These are phyloP conservation scores for Cladochytrium replicatum DNA, from an alignment of 192 early-diverging fungal species.

Conservation along the genomic window DNA sequence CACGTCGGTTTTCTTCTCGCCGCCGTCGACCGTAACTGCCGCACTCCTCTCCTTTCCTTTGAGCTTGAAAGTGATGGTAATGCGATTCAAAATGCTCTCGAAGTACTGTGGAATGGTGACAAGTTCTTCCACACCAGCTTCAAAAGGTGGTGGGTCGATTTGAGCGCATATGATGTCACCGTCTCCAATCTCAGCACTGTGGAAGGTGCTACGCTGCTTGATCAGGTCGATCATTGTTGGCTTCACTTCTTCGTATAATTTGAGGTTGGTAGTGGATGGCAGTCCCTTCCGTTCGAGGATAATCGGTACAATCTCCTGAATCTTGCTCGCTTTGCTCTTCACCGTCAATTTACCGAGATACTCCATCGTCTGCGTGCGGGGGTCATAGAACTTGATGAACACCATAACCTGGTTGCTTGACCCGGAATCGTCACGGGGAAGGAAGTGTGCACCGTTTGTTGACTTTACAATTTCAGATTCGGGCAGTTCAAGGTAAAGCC, in stretches of 20 bases:
- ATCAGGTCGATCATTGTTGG: slow-evolving; percentile 79
- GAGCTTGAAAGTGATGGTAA: slow-evolving; percentile 63
- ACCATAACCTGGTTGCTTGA: too few relatives aligned
- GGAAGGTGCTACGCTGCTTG: slow-evolving; percentile 54
- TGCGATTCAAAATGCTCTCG: slow-evolving; percentile 60
- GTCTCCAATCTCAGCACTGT: slow-evolving; percentile 71
- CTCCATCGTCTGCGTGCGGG: slow-evolving; percentile 43
- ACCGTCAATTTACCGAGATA: slow-evolving; percentile 23
- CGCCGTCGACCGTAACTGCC: slow-evolving; percentile 25
- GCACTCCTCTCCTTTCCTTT: slow-evolving; percentile 26
- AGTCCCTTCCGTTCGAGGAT: slow-evolving; percentile 47
- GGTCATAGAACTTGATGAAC: slow-evolving; percentile 83
- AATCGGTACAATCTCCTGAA: slow-evolving; percentile 49
- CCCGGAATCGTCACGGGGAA: too few relatives aligned
- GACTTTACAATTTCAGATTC: too few relatives aligned
- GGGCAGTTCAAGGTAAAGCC: slow-evolving; percentile 33
- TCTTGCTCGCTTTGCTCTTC: slow-evolving; percentile 20
- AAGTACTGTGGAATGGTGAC: slow-evolving; percentile 59
- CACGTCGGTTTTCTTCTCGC: too few relatives aligned
- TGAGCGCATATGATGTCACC: slow-evolving; percentile 93
- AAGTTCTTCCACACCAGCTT: not conserved
- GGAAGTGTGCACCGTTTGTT: too few relatives aligned
- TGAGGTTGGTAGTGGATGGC: slow-evolving; percentile 44
- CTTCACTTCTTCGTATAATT: slow-evolving; percentile 83
- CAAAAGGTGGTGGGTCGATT: slow-evolving; percentile 35